These are phyloP conservation scores for Discostella stelligera DNA, from an alignment of 352 stramenopile genomes.

Conservation along the genomic window DNA sequence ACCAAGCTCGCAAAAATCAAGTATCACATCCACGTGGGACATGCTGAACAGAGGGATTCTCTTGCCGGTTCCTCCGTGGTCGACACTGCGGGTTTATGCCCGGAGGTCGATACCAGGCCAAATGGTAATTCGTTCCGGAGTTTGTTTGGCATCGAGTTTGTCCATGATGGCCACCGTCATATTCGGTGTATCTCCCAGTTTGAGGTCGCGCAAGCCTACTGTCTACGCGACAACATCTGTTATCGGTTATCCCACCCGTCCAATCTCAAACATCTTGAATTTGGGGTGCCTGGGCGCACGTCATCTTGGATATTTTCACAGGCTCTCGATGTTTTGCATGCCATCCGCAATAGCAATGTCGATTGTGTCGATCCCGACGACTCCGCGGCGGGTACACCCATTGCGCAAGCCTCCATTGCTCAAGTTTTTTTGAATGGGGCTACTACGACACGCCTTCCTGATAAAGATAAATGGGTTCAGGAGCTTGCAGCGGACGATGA, in stretches of 20 bases:
- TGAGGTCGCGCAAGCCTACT: conserved; percentile 16
- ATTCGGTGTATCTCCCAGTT: conserved; percentile 24
- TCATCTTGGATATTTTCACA: conserved; percentile 12
- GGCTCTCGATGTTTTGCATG: background rate
- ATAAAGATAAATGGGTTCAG: background rate
- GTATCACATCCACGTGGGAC: background rate
- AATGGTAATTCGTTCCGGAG: conserved; percentile 14
- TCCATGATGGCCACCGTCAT: background rate
- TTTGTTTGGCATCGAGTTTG: conserved; percentile 32
- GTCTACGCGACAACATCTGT: conserved; percentile 1
- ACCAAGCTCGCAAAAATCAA: background rate
- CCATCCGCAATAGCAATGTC: conserved; percentile 5
- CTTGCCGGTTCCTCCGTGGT: background rate
- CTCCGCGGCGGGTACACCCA: too few relatives aligned
- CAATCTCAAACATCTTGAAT: background rate
- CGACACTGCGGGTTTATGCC: too few relatives aligned
- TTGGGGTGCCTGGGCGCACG: conserved; percentile 1
- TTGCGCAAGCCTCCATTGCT: background rate
- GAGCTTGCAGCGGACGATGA: conserved; percentile 14
- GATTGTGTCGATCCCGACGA: background rate
- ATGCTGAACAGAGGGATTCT: background rate
- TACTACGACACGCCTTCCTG: conserved; percentile 11
- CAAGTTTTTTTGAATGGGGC: conserved; percentile 29
- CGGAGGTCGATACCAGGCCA: background rate
- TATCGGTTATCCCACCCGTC: conserved; percentile 12